These are phyloP conservation scores for Juncus inflexus DNA, from an alignment of 176 grass and related monocot genomes.

Conservation along the genomic window DNA sequence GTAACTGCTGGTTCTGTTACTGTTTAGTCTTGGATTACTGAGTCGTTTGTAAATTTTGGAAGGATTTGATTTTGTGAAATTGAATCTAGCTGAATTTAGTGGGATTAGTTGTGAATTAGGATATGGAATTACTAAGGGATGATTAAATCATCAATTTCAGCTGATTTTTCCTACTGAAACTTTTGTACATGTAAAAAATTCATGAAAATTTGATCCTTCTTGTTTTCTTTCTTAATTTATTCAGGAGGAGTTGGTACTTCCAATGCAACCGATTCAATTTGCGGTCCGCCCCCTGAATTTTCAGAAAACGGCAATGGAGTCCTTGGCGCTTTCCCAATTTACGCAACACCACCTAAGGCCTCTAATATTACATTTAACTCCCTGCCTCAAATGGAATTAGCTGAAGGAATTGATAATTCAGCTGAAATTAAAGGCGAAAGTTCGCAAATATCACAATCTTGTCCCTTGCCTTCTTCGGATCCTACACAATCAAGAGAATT, in stretches of 20 bases:
- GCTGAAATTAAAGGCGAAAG: conserved; percentile 18
- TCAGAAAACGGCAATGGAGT: conserved; percentile 24
- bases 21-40: too few relatives aligned
- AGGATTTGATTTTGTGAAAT: not conserved
- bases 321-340: conserved; percentile 23
- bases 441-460: conserved; percentile 44
- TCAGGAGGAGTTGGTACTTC: conserved; percentile 25
- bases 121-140: not conserved
- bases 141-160: not conserved
- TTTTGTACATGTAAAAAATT: too few relatives aligned
- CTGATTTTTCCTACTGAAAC: not conserved
- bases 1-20: conserved; percentile 1
- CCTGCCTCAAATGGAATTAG: conserved; percentile 49
- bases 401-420: not conserved
- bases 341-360: not conserved
- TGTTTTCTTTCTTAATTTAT: conserved; percentile 3
- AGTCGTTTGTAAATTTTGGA: not conserved
- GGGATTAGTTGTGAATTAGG: not conserved
- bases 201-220: not conserved
- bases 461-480: conserved; percentile 41
- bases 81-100: not conserved
- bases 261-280: conserved; percentile 12
- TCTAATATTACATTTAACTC: conserved; percentile 49
- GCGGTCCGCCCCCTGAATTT: not conserved
- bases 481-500: conserved; percentile 1